Base-by-base conservation (phyloP, 306 rosid species). In the Lupinus albus region DNA sequence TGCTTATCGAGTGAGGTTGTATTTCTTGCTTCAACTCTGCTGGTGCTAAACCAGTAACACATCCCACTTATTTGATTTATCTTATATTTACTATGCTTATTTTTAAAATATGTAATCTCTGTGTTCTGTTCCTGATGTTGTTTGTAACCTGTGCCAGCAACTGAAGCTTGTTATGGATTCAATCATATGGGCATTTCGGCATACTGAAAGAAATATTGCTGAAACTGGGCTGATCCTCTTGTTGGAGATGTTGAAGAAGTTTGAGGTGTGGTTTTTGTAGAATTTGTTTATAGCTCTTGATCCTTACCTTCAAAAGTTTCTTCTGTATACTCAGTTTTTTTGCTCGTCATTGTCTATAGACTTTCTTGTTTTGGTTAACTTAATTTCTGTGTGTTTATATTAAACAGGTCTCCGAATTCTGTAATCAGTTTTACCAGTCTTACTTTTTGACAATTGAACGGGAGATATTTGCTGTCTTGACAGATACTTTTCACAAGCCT, bases 91-190 rank as follows among this genome's bases (percentile, higher is more conserved):
- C 25, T 9, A 7, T 39, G 80, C 44, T 35, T 61, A 18, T 58
- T 13, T 11, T 15, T 46, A 35, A 56, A 9, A 35, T 63, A 58
- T 46, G 45, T 39, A 2, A 48, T 63, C 17, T 47, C 57, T 15
- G n/a, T 60, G 47, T 25, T 67, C 39, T 67, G 21, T 25, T 10
- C 17, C 55, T 79, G 51, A 77, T 70, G 49, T 71, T 51, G 6
- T 63, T 36, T 71, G 45, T 73, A 28, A 46, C 61, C 18, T 55
- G 4, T 64, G 8, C 70, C 95, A 94, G 99, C 99, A 94, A 85
- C 81, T 94, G 47, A 94, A 94, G 82, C 99, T 94, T 76, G 95
- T 94, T 49, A 86, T 94, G 95, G 99, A 94, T 82, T 94, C 99
- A 65, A 90, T 94, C 68, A 86, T 86, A 70, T 88, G 99, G 99